A percentile compares a stretch with the other conserved stretches of the same genome.
Conservation (phyloP, 176 grass and related monocot species). For the Alopecurus myosuroides region DNA sequence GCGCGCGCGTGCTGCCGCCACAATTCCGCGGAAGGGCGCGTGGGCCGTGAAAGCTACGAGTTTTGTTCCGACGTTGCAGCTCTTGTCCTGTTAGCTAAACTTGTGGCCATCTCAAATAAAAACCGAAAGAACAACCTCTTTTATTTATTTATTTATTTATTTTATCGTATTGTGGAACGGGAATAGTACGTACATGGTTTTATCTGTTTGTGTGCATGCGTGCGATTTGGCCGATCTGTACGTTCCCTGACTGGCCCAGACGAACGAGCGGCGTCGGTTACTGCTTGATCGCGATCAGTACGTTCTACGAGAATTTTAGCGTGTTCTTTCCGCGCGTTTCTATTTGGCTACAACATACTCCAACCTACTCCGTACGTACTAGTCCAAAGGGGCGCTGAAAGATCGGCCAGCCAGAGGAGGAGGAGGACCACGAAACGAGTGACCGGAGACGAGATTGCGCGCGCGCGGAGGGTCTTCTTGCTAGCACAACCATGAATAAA, state of each 20-base stretch:
- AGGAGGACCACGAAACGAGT: conserved; percentile 29
- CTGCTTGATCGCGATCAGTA: neutral
- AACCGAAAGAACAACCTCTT: neutral
- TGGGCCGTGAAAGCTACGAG: conserved; percentile 11
- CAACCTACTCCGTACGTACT: neutral
- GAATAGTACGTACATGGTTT: neutral
- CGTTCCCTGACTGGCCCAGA: too few relatives aligned
- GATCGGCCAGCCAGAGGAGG: neutral
- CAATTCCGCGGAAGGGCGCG: neutral
- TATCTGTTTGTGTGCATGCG: neutral
- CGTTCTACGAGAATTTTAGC: too few relatives aligned
- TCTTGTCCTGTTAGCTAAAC: neutral
- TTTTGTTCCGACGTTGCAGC: neutral
- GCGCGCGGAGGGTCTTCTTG: conserved; percentile 21
- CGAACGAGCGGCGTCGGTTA: neutral
- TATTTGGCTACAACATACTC: neutral
- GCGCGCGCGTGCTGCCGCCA: neutral
- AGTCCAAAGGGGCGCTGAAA: conserved; percentile 2
- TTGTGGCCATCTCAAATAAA: neutral
- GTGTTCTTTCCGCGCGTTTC: neutral
- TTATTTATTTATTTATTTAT: neutral
- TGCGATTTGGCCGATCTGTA: neutral
- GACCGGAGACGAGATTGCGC: neutral
- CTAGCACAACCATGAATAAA: neutral
- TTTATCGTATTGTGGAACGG: neutral